A percentile compares a stretch with the other conserved stretches of the same genome.
Evolutionary conservation across 352 stramenopile genomes (phyloP).

Genomic region (Phytophthora fragariae): DNA sequence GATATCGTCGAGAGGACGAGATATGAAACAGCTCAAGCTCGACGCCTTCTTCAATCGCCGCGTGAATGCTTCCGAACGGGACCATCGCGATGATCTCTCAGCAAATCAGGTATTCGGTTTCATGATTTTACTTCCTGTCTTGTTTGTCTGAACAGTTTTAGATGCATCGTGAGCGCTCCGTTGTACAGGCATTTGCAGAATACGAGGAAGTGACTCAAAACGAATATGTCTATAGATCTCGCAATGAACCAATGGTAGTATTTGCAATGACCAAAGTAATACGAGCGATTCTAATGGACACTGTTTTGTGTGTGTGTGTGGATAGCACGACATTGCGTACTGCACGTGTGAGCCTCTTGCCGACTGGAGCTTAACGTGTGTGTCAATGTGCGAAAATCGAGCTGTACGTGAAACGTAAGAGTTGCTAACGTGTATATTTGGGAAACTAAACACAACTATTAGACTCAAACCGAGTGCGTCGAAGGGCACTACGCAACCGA

Average conservation of each 20-base stretch:
- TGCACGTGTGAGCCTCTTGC: slow-evolving; percentile 4
- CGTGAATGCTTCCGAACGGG: too few species aligned
- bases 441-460: slow-evolving; percentile 1
- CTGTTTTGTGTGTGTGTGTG: not conserved
- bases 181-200: too few species aligned
- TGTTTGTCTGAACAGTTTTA: too few species aligned
- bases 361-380: too few species aligned
- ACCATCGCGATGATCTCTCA: too few species aligned
- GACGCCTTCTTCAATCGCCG: too few species aligned
- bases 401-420: slow-evolving; percentile 1
- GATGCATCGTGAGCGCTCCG: too few species aligned
- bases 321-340: not conserved
- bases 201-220: slow-evolving; percentile 7
- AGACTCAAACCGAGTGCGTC: slow-evolving; percentile 11
- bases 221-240: not conserved
- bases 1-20: not conserved
- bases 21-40: too few species aligned
- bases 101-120: too few species aligned
- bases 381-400: slow-evolving; percentile 6
- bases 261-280: not conserved
- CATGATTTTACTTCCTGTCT: too few species aligned
- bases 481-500: not conserved
- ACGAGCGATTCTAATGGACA: not conserved
- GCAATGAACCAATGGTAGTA: not conserved
- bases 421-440: not conserved